Percentiles rank a stretch among this genome's conserved stretches.
Conservation (phyloP, 2,329 filamentous ascomycete species). For the Fusarium graminum region DNA sequence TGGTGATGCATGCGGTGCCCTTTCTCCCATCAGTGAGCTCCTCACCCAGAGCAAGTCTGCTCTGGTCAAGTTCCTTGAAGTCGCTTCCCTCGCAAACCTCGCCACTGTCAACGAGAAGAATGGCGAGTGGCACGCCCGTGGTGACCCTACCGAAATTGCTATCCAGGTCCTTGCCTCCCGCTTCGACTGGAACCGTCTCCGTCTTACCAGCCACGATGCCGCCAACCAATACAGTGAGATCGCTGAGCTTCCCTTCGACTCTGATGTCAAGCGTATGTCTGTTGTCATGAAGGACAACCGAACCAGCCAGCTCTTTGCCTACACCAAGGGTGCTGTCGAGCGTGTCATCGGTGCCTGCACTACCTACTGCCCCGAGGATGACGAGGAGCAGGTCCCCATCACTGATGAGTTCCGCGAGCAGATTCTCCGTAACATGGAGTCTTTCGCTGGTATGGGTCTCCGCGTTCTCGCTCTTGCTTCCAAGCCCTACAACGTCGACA, state of each 20-base stretch:
- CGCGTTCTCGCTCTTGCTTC: slow-evolving; percentile 74
- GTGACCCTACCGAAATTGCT: slow-evolving; percentile 78
- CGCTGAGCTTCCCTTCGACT: slow-evolving; percentile 78
- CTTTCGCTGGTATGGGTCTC: slow-evolving; percentile 71
- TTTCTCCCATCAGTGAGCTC: slow-evolving; percentile 52
- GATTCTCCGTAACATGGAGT: slow-evolving; percentile 74
- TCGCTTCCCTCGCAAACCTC: slow-evolving; percentile 70
- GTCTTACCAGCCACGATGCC: slow-evolving; percentile 60
- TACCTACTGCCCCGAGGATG: slow-evolving; percentile 59
- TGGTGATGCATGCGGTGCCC: slow-evolving; percentile 45
- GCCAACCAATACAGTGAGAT: slow-evolving; percentile 67
- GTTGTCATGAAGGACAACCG: slow-evolving; percentile 69
- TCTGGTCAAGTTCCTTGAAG: slow-evolving; percentile 68
- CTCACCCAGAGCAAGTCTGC: slow-evolving; percentile 56
- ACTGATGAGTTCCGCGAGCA: slow-evolving; percentile 65
- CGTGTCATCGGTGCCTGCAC: slow-evolving; percentile 73
- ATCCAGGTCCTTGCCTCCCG: slow-evolving; percentile 78
- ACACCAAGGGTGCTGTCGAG: slow-evolving; percentile 76
- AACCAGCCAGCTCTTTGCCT: slow-evolving; percentile 51
- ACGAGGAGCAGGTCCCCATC: slow-evolving; percentile 55
- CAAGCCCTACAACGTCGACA: slow-evolving; percentile 55
- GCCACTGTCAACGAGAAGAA: slow-evolving; percentile 62
- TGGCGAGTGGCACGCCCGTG: slow-evolving; percentile 69
- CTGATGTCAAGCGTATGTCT: slow-evolving; percentile 80
- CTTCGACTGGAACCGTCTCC: slow-evolving; percentile 70